Percentiles rank a stretch among this genome's conserved stretches.
Conservation (phyloP, 257 asterid genomes). For the Ilex aquifolium region DNA sequence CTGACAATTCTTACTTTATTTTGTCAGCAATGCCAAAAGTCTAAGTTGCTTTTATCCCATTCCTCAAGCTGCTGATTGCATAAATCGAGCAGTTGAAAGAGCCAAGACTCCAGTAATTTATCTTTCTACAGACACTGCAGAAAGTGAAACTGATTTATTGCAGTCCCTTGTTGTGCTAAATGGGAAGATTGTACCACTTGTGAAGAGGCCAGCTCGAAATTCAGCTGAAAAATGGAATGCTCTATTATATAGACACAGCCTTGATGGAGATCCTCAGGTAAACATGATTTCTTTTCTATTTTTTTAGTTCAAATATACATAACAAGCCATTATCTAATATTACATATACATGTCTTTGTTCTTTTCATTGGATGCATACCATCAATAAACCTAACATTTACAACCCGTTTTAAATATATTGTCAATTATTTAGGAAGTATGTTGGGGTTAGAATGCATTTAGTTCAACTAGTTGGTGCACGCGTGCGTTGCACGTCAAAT, state of each 20-base stretch:
- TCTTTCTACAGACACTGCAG: no score
- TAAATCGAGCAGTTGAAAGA: no score
- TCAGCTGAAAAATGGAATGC: conserved; percentile 99
- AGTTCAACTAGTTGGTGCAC: no score
- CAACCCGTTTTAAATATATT: not conserved
- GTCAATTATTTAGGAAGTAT: not conserved
- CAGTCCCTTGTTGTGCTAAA: conserved; percentile 17
- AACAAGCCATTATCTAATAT: not conserved
- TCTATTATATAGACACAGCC: conserved; percentile 74
- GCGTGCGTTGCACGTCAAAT: no score
- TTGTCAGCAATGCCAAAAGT: no score
- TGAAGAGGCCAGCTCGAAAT: conserved; percentile 76
- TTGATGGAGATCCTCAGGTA: conserved; percentile 87
- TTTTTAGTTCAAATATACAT: not conserved
- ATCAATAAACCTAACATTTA: not conserved
- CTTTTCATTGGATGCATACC: not conserved
- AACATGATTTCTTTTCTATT: not conserved
- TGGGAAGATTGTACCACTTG: conserved; percentile 85
- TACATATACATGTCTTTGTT: not conserved
- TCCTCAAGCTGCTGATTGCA: no score
- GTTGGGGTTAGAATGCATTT: not conserved
- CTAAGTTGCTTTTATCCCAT: no score
- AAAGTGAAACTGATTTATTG: no score
- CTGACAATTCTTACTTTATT: no score
- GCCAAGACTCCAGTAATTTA: no score